These are phyloP conservation scores for Domatiomyces globalis DNA, from an alignment of 2,329 filamentous ascomycete species.

Conservation along the genomic window DNA sequence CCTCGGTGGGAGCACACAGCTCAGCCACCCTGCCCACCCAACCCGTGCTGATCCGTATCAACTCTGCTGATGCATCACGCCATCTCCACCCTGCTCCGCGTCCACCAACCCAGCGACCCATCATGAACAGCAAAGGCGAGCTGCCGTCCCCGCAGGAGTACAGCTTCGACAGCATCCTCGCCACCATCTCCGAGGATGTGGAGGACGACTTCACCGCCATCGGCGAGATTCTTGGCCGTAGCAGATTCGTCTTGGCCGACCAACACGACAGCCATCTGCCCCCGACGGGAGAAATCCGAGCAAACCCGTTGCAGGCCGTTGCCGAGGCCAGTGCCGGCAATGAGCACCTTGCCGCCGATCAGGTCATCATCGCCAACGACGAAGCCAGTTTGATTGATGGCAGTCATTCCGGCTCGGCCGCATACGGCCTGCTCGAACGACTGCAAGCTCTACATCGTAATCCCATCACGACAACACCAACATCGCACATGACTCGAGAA, in stretches of 20 bases:
- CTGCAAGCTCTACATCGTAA: conserved; percentile 13
- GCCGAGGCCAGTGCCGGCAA: conserved; percentile 30
- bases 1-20: conserved; percentile 14
- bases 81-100: conserved; percentile 21
- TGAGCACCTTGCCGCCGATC: conserved; percentile 25
- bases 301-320: conserved; percentile 26
- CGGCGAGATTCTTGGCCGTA: conserved; percentile 48
- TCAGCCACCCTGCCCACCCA: conserved; percentile 23
- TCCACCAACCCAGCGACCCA: conserved; percentile 20
- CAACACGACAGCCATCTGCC: conserved; percentile 50
- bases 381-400: conserved; percentile 27
- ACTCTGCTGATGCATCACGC: conserved; percentile 26
- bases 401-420: conserved; percentile 23
- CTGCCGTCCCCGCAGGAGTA: conserved; percentile 39
- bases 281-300: conserved; percentile 44
- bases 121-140: conserved; percentile 20
- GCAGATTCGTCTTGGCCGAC: conserved; percentile 46
- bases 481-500: conserved; percentile 3
- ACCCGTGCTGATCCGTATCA: conserved; percentile 31
- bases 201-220: conserved; percentile 45
- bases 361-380: conserved; percentile 26
- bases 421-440: conserved; percentile 27
- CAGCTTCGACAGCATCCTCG: conserved; percentile 41
- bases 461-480: neutral
- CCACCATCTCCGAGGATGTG: conserved; percentile 45